Base-by-base conservation (phyloP, 1,139 yeast species). In the Pichia sp. region DNA sequence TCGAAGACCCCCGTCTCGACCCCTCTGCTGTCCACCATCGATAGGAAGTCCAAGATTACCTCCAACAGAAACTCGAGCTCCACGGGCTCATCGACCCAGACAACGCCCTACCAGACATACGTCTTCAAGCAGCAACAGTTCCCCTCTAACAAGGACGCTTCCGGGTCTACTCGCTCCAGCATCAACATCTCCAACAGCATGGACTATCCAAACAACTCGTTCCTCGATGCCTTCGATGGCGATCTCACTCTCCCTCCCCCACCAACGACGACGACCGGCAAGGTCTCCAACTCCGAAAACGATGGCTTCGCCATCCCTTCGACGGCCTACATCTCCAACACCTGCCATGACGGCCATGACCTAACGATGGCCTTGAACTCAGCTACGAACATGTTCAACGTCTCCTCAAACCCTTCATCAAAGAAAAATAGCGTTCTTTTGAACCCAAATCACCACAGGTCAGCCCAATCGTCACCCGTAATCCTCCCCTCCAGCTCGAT, bases 401-500 rank as follows among this genome's bases (percentile, higher is more conserved):
- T 25, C 9, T 39, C 42, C n/a, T 21, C 26, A 12, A 13, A 12
- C 25, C 16, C 12, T 19, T 19, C 22, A 6, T 21, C 42, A 10
- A 51, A 44, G 18, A 60, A 55, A n/a, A 64, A 65, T 40, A 62
- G 55, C 44, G 66, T 66, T 16, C 30, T 65, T n/a, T 50, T 56
- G n/a, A 67, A 70, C 55, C 64, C 65, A 48, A 58, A 68, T 57
- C 67, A 61, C 63, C 73, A 31, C 59, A 73, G 53, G 68, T 78
- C 70, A 73, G 80, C 45, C 59, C 63, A 63, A 18, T 66, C 70
- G 1, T 63, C 69, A 1, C 70, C 70, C 0, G 68, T 67, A n/a
- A 67, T 67, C 19, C 49, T 67, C 25, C 70, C 70, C 0, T 66
- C 69, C 1, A 51, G 53, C 21, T 48, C 46, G 4, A 21, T 48